phyloP scores from a whole-genome alignment of 208 protist species.

The Leishmania aethiopica region DNA sequence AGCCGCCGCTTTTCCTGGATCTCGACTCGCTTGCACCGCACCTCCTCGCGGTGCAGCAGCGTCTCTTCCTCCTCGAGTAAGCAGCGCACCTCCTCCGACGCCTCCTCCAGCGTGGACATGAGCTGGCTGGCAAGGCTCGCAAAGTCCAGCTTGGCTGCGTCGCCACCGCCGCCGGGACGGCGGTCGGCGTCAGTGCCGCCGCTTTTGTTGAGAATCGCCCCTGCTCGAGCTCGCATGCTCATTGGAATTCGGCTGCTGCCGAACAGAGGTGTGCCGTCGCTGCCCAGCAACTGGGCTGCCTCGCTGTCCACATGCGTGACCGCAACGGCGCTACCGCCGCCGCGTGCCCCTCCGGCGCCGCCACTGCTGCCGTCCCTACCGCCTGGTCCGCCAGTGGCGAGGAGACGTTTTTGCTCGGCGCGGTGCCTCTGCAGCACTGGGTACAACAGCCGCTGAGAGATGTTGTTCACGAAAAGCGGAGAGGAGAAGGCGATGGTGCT shows the following conservation, averaged over 20 bases:
- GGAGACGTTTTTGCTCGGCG: conserved; percentile 16
- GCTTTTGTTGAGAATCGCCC: neutral
- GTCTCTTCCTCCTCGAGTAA: conserved; percentile 57
- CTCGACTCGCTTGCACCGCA: conserved; percentile 73
- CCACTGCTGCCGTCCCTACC: neutral
- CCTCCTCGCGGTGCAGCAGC: conserved; percentile 51
- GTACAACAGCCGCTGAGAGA: conserved; percentile 63
- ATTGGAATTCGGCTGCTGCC: conserved; percentile 30
- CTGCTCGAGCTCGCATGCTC: conserved; percentile 16
- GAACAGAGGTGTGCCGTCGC: conserved; percentile 45
- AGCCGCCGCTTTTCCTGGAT: conserved; percentile 74
- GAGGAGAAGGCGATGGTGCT: conserved; percentile 69
- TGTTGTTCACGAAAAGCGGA: conserved; percentile 75
- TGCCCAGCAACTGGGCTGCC: conserved; percentile 29
- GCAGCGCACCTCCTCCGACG: conserved; percentile 49
- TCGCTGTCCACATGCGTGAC: conserved; percentile 20
- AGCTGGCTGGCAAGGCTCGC: conserved; percentile 42
- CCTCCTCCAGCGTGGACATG: conserved; percentile 49
- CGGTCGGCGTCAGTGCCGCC: neutral
- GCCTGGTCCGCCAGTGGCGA: conserved; percentile 6
- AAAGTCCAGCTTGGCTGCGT: conserved; percentile 31
- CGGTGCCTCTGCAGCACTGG: conserved; percentile 41
- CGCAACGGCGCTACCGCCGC: conserved; percentile 19
- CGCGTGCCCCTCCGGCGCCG: neutral
- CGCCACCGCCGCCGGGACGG: neutral